Base-by-base conservation (phyloP, 345 rosid genomes). In the Lumnitzera racemosa region DNA sequence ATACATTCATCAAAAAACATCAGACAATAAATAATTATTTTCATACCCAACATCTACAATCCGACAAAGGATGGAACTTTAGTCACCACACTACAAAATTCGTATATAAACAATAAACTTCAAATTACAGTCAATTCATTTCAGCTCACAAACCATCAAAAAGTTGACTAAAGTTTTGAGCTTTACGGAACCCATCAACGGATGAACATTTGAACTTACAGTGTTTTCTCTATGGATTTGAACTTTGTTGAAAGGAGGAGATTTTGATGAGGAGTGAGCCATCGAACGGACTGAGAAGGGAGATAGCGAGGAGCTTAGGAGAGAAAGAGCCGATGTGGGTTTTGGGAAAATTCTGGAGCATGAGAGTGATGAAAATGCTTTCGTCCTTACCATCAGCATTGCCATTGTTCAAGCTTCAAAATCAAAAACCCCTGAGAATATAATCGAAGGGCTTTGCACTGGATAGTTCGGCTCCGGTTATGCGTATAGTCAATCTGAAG, bases 141-240 rank as follows among this genome's bases (percentile, higher is more conserved):
- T 36, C 43, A 36, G 7, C 43, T 36, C 43, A 36, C 7, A 36
- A 36, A 36, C 43, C 11, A 36, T 36, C 43, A 36, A 36, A 5
- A 36, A 36, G 1, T 2, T 1, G 11, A 36, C 5, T 36, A 36
- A 36, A 36, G 43, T 36, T 9, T 36, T 36, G 43, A 36, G 11
- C 43, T 36, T 36, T 36, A 36, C 43, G 1, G 43, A 36, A 36
- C 43, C 43, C 43, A 36, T 36, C 7, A 36, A 36, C 43, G 11
- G 7, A 9, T 11, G 43, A 50, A 15, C 29, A 53, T 5, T 11
- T 27, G 57, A 57, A 71, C 87, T 81, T 59, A 89, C 98, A 0
- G 90, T 83, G 60, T 82, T 84, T 58, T 83, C 96, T 76, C 98
- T 82, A 57, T 82, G 85, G 83, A 92, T 83, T 74, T 84, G 96